Conservation (phyloP, 116 monocot genomes). For the Papilionanthe hybrid region DNA sequence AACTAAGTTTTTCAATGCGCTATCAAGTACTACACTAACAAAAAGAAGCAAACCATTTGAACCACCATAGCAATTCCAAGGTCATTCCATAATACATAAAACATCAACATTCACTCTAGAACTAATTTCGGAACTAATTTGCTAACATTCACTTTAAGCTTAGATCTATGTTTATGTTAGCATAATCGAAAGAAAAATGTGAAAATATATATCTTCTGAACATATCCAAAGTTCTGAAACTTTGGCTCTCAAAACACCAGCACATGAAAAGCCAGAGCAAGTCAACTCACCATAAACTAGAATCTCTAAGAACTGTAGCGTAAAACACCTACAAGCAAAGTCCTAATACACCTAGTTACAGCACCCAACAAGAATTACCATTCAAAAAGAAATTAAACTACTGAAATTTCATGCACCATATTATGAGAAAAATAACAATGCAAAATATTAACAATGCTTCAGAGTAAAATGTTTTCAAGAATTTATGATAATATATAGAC, state of each 20-base stretch:
- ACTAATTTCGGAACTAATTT: background rate
- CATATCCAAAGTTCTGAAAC: background rate
- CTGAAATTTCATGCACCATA: constrained; percentile 1
- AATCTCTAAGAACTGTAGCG: background rate
- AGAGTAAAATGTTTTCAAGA: background rate
- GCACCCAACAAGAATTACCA: background rate
- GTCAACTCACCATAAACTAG: background rate
- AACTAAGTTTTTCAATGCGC: background rate
- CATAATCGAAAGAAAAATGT: background rate
- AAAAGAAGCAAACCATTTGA: background rate
- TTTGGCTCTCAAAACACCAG: background rate
- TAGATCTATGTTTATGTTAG: background rate
- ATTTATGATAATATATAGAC: background rate
- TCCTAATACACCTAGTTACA: background rate
- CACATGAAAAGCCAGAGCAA: background rate
- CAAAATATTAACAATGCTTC: background rate
- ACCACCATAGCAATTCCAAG: background rate
- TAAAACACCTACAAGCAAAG: background rate
- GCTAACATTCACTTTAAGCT: background rate
- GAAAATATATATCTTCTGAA: background rate
- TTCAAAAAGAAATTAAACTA: background rate
- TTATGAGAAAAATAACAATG: background rate
- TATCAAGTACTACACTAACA: background rate
- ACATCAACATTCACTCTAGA: background rate
- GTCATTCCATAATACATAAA: background rate